Evolutionary conservation across 106 monocot genomes (phyloP), one percentile per base, ranked within the genome.

Genomic region (Chionographis japonica): DNA sequence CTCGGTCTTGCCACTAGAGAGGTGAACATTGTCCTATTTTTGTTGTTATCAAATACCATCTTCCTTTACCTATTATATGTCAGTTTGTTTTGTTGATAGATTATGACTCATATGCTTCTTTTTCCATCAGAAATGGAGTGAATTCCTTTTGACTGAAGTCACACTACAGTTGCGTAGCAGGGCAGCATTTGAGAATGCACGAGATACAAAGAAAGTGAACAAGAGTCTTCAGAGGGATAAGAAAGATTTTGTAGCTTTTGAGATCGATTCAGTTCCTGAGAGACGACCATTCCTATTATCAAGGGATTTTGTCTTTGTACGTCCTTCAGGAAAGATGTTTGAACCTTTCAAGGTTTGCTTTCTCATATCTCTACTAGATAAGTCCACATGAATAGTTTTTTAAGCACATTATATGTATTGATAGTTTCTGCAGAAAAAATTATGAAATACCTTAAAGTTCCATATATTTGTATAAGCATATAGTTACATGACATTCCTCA

Each of bases 231-330:
- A 46, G 11, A 17, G 6, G 46, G 38, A 52, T 0, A 53, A 57
- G 40, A 66, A 58, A 61, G 16, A 36, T 50, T 67, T 63, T 36
- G 72, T 77, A 38, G 56, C 54, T 51, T 81, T 81, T 63, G 57
- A 81, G 54, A 62, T 81, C 2, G 67, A 77, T 18, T 39, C 71
- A 12, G 35, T 77, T 62, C 77, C 72, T 14, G 77, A 73, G 68
- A 77, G 52, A 37, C 53, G 77, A n/a, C 81, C 81, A 10, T 77
- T 36, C 61, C 77, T 81, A 56, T 37, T 77, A 17, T 77, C 81
- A 62, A 76, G 81, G 42, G 77, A 77, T 58, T 65, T 62, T 58
- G 77, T 77, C 46, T 56, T 62, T 54, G 16, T 77, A 20, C 27
- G 19, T 17, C 77, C 67, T 53, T 54, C 19, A 19, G 59, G 53